Conservation (phyloP, 2,329 filamentous ascomycete genomes). For the Aureobasidium sp. region DNA sequence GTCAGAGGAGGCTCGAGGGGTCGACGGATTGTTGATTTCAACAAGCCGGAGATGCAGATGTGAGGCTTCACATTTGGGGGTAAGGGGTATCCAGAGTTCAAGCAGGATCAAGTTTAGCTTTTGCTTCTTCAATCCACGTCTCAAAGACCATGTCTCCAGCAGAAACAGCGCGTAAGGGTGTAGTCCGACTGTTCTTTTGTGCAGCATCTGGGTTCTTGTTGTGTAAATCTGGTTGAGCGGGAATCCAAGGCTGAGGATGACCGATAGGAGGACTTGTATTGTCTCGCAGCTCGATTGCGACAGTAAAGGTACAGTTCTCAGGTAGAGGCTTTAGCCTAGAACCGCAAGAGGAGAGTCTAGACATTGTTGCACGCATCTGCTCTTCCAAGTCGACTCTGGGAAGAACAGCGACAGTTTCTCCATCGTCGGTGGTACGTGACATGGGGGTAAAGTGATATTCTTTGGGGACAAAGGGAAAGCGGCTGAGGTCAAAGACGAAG, state of each 20-base stretch:
- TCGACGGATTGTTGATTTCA: not conserved
- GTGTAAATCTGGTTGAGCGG: slow-evolving; percentile 44
- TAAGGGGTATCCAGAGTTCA: not conserved
- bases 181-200: slow-evolving; percentile 35
- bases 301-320: slow-evolving; percentile 60
- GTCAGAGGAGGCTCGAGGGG: not conserved
- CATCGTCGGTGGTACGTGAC: slow-evolving; percentile 30
- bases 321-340: slow-evolving; percentile 52
- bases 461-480: slow-evolving; percentile 43
- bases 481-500: slow-evolving; percentile 52
- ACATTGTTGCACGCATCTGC: slow-evolving; percentile 60
- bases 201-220: slow-evolving; percentile 19
- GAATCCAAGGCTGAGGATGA: slow-evolving; percentile 53
- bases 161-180: slow-evolving; percentile 54
- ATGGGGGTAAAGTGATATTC: slow-evolving; percentile 45
- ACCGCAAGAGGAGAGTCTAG: slow-evolving; percentile 52
- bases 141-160: slow-evolving; percentile 60
- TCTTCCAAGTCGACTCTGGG: slow-evolving; percentile 54
- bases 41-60: not conserved
- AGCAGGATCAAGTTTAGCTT: not conserved
- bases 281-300: slow-evolving; percentile 65
- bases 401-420: slow-evolving; percentile 21
- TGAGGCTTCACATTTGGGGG: not conserved
- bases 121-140: slow-evolving; percentile 52
- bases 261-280: slow-evolving; percentile 42